Percentiles rank a stretch among this genome's conserved stretches.
These are phyloP conservation scores for Solanum pimpinellifolium DNA, from an alignment of 257 asterid species.

Conservation along the genomic window DNA sequence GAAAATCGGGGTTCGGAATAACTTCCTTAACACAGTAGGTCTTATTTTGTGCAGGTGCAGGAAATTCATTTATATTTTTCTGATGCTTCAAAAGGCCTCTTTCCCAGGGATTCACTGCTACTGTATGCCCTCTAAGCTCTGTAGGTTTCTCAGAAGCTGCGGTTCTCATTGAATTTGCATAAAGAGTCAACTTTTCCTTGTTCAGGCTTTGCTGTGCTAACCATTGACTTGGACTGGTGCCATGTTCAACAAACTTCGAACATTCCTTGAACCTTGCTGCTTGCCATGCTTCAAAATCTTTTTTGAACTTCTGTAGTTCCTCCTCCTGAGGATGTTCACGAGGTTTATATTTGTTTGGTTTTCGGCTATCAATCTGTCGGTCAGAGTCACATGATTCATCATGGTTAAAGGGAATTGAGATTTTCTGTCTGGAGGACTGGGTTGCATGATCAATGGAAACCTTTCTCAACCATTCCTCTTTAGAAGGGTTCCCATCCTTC, in stretches of 20 bases:
- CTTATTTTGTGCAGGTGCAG: slow-evolving; percentile 22
- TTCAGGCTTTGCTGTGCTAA: slow-evolving; percentile 75
- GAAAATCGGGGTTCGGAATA: slow-evolving; percentile 4
- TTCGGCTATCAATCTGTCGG: slow-evolving; percentile 13
- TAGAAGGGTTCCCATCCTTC: slow-evolving; percentile 16
- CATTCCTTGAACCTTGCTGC: slow-evolving; percentile 60
- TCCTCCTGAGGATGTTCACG: slow-evolving; percentile 98
- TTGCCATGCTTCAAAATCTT: slow-evolving; percentile 94
- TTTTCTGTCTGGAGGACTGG: slow-evolving; percentile 25
- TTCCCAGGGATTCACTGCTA: slow-evolving; percentile 11
- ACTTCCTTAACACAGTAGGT: slow-evolving; percentile 17
- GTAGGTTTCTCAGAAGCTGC: slow-evolving; percentile 9
- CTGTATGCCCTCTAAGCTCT: slow-evolving; percentile 14
- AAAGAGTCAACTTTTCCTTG: slow-evolving; percentile 53
- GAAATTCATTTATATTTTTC: slow-evolving; percentile 8
- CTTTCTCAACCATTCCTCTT: slow-evolving; percentile 19
- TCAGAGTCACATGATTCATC: slow-evolving; percentile 20
- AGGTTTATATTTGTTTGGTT: slow-evolving; percentile 40
- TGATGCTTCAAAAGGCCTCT: slow-evolving; percentile 17
- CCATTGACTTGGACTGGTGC: slow-evolving; percentile 48
- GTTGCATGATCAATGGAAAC: slow-evolving; percentile 23
- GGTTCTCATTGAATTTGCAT: slow-evolving; percentile 36
- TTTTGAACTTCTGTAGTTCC: slow-evolving; percentile 88
- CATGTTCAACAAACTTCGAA: slow-evolving; percentile 34
- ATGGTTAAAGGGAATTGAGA: slow-evolving; percentile 21